Percentiles rank a stretch among this genome's conserved stretches.
Conservation (phyloP, 345 rosid genomes). For the Odontarrhena argentea region DNA sequence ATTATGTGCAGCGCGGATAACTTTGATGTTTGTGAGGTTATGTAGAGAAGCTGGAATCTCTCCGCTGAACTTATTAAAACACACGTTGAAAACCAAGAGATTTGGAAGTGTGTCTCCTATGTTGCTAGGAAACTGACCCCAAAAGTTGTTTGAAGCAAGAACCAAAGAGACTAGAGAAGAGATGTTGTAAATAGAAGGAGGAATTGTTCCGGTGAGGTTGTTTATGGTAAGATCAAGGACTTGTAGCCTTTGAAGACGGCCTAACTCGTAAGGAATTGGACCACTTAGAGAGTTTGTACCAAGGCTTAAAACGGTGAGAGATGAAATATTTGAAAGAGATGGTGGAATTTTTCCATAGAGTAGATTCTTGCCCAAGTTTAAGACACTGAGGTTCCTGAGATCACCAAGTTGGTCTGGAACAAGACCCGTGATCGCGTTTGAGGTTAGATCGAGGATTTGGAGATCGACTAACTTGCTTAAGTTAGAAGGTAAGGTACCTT, state of each 20-base stretch:
- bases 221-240: slow-evolving; percentile 51
- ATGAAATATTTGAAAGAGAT: slow-evolving; percentile 49
- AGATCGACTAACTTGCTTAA: slow-evolving; percentile 45
- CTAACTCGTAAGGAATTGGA: slow-evolving; percentile 42
- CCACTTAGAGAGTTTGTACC: slow-evolving; percentile 53
- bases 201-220: slow-evolving; percentile 42
- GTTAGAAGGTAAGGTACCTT: slow-evolving; percentile 44
- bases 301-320: slow-evolving; percentile 42
- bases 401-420: slow-evolving; percentile 42
- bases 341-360: slow-evolving; percentile 48
- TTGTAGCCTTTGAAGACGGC: slow-evolving; percentile 42
- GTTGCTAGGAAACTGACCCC: slow-evolving; percentile 46
- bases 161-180: slow-evolving; percentile 47
- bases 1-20: slow-evolving; percentile 43
- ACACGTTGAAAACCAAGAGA: slow-evolving; percentile 44
- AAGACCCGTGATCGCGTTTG: slow-evolving; percentile 45
- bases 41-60: slow-evolving; percentile 49
- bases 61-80: slow-evolving; percentile 51
- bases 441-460: slow-evolving; percentile 44
- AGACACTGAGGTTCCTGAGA: slow-evolving; percentile 38
- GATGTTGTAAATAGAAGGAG: slow-evolving; percentile 50
- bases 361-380: slow-evolving; percentile 52
- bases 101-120: slow-evolving; percentile 51
- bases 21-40: slow-evolving; percentile 47
- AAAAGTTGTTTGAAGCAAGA: slow-evolving; percentile 48